These are phyloP conservation scores for Celoporthe dispersa DNA, from an alignment of 2,329 filamentous ascomycete species.

Conservation along the genomic window DNA sequence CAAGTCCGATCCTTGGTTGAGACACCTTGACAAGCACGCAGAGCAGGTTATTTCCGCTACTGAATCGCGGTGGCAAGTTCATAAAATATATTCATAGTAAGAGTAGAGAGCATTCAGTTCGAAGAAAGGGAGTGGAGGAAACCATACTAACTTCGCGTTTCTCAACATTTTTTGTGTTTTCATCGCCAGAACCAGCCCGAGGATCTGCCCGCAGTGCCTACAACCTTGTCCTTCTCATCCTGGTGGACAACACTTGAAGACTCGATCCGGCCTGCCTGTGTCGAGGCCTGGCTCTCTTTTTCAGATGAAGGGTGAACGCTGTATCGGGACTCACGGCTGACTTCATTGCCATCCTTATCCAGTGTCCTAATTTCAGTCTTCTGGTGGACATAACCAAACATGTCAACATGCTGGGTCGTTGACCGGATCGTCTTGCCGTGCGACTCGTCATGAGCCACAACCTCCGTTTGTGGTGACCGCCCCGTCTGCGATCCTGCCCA, in stretches of 20 bases:
- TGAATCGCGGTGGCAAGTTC: neutral
- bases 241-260: neutral
- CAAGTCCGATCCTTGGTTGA: neutral
- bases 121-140: neutral
- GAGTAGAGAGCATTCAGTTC: neutral
- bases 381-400: conserved; percentile 47
- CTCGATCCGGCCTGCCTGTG: neutral
- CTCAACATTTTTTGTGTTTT: neutral
- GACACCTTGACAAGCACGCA: neutral
- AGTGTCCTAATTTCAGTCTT: conserved; percentile 46
- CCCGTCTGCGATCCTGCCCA: conserved; percentile 14
- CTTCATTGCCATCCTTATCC: conserved; percentile 47
- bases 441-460: conserved; percentile 26
- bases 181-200: conserved; percentile 32
- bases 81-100: neutral
- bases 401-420: conserved; percentile 49
- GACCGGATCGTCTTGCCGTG: conserved; percentile 41
- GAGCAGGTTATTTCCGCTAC: neutral
- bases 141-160: neutral
- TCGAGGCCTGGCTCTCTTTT: neutral
- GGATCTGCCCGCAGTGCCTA: conserved; percentile 13
- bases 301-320: conserved; percentile 30
- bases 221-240: conserved; percentile 25
- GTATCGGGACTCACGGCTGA: conserved; percentile 44
- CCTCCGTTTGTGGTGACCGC: conserved; percentile 22